A percentile compares a stretch with the other conserved stretches of the same genome.
Conservation (phyloP, 1,284 basidiomycete species). For the Paramarasmius palmivorus region DNA sequence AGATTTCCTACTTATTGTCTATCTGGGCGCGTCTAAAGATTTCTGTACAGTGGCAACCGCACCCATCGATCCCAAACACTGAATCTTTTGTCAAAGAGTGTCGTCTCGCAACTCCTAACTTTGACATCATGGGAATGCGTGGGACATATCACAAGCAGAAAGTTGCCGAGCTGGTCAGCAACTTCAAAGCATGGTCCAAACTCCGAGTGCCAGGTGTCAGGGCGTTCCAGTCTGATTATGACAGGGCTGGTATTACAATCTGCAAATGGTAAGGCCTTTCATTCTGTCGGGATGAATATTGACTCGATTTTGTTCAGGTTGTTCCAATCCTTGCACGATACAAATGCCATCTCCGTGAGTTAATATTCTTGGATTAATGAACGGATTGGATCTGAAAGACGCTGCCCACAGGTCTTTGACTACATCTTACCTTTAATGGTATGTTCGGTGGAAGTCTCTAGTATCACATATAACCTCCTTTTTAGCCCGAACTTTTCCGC, state of each 20-base stretch:
- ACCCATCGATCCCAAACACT: slow-evolving; percentile 68
- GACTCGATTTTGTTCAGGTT: slow-evolving; percentile 76
- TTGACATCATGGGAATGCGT: slow-evolving; percentile 80
- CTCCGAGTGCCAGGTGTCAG: slow-evolving; percentile 72
- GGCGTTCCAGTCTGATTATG: slow-evolving; percentile 82
- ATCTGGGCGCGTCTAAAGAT: not conserved
- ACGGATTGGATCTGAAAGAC: not conserved
- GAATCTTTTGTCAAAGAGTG: slow-evolving; percentile 76
- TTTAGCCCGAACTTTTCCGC: slow-evolving; percentile 68
- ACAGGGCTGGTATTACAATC: slow-evolving; percentile 45
- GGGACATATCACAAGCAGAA: slow-evolving; percentile 62
- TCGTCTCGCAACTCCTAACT: slow-evolving; percentile 51
- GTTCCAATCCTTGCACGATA: slow-evolving; percentile 70
- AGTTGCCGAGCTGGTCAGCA: slow-evolving; percentile 59
- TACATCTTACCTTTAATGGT: slow-evolving; percentile 82
- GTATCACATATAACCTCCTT: slow-evolving; percentile 8
- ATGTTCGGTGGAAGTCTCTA: slow-evolving; percentile 20
- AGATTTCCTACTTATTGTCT: slow-evolving; percentile 15
- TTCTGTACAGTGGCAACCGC: slow-evolving; percentile 57
- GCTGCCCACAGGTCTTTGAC: slow-evolving; percentile 49
- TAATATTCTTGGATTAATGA: no score
- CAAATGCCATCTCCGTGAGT: slow-evolving; percentile 61
- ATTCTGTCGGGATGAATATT: slow-evolving; percentile 51
- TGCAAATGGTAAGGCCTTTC: slow-evolving; percentile 2
- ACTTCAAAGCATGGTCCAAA: slow-evolving; percentile 68